Evolutionary conservation across 139 green algal genomes (phyloP), one percentile per base, ranked within the genome.

Genomic region (Chlamydomonas incerta): DNA sequence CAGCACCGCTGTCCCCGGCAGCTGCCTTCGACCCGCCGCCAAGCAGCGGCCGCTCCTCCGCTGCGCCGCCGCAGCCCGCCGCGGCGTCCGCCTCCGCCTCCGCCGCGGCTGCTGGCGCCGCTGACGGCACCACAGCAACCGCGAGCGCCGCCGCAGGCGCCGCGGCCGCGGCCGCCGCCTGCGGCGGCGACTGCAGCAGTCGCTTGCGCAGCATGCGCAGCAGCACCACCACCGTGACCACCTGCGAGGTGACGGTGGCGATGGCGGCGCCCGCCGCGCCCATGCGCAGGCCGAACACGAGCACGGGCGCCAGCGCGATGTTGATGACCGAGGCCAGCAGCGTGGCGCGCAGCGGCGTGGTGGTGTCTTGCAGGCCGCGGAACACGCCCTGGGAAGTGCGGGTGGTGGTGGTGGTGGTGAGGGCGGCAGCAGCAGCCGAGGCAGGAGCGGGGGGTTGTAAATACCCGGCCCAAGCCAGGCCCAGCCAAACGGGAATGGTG

Each of bases 371-470:
- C 35, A 96, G 74, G 20, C 95, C 95, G 0, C 94, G 86, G 72
- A 95, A 96, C 23, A 94, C 93, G 28, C 95, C 95, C 90, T 96
- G 88, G n/a, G n/a, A n/a, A n/a, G n/a, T n/a, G n/a, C n/a, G n/a
- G n/a, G n/a, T 58, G 52, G 52, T 23, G 13, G 52, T 58, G 52
- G 15, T 15, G 52, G 52, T 11, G 52, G 15, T 58, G 15, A 58
- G 52, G 52, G 81, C 11, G 52, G 15, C 15, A 58, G 15, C 13
- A 15, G 52, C 52, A 33, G 20, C n/a, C 31, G 23, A 58, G 52
- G 13, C 52, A 58, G n/a, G n/a, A n/a, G n/a, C n/a, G n/a, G n/a
- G n/a, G n/a, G n/a, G n/a, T n/a, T n/a, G n/a, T n/a, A n/a, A n/a
- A n/a, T n/a, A n/a, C n/a, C n/a, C n/a, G n/a, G n/a, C n/a, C n/a